Evolutionary conservation across 371 early-diverging fungal genomes (phyloP).

Genomic region (Lichtheimia ornata): DNA sequence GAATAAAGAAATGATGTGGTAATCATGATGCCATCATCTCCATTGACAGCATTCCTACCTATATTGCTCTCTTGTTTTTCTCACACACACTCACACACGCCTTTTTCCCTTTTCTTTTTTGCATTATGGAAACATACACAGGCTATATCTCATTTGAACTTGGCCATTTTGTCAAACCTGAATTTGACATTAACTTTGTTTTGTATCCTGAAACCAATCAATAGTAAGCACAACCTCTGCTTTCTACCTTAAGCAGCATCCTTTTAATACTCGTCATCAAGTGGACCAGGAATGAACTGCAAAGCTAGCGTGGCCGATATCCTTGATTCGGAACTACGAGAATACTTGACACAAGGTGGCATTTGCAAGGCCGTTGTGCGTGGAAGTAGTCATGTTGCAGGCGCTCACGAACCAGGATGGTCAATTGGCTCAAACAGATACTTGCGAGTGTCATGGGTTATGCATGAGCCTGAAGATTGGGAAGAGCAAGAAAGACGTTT

Average conservation of each 20-base stretch:
- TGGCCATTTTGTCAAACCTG: slow-evolving; percentile 2
- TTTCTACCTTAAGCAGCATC: too few relatives aligned
- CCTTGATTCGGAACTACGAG: background rate
- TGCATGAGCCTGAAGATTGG: slow-evolving; percentile 1
- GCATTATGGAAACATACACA: background rate
- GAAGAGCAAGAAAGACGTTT: slow-evolving; percentile 1
- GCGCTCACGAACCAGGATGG: slow-evolving; percentile 7
- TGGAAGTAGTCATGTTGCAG: slow-evolving; percentile 1
- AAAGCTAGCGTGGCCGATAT: slow-evolving; percentile 4
- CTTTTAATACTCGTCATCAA: background rate
- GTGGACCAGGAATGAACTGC: slow-evolving; percentile 8
- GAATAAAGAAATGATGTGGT: too few relatives aligned
- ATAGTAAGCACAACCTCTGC: too few relatives aligned
- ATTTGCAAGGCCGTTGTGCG: slow-evolving; percentile 8
- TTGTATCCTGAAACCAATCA: background rate
- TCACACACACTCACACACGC: too few relatives aligned
- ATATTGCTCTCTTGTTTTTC: too few relatives aligned
- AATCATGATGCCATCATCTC: too few relatives aligned
- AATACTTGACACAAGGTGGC: slow-evolving; percentile 9
- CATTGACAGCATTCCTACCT: too few relatives aligned
- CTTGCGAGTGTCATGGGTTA: slow-evolving; percentile 7
- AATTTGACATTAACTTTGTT: background rate
- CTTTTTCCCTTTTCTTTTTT: background rate
- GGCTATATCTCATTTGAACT: background rate
- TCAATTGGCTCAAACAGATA: background rate